phyloP scores from a whole-genome alignment of 495 filamentous ascomycete genomes.

The Polyplosphaeria fusca region DNA sequence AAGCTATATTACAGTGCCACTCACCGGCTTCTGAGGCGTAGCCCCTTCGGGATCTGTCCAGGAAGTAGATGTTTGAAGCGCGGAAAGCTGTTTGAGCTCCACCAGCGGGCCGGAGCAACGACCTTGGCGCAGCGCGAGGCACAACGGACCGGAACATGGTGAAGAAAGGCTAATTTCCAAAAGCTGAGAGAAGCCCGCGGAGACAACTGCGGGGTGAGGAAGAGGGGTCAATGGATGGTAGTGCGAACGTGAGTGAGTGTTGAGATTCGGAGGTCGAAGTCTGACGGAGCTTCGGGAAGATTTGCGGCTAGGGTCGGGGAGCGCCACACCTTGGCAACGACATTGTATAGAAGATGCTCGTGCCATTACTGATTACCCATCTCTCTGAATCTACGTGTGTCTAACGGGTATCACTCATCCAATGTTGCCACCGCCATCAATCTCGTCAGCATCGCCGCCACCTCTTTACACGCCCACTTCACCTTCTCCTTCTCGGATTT shows the following conservation, averaged over 20 bases:
- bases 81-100: conserved; percentile 47
- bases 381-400: not conserved
- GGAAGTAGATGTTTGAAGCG: conserved; percentile 57
- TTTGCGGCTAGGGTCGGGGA: not conserved
- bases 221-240: conserved; percentile 33
- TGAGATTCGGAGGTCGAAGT: no score
- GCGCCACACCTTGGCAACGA: not conserved
- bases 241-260: conserved; percentile 10
- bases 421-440: conserved; percentile 13
- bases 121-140: conserved; percentile 63
- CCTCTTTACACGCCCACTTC: conserved; percentile 67
- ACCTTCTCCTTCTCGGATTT: conserved; percentile 61
- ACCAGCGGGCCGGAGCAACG: conserved; percentile 53
- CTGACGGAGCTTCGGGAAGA: conserved; percentile 14
- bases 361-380: not conserved
- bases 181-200: conserved; percentile 34
- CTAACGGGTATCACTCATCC: no score
- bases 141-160: conserved; percentile 72
- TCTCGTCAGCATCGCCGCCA: conserved; percentile 46
- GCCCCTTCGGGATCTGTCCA: conserved; percentile 54
- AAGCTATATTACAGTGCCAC: conserved; percentile 32
- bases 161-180: conserved; percentile 28
- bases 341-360: not conserved
- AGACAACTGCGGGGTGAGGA: conserved; percentile 27
- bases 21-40: conserved; percentile 81